Evolutionary conservation across 306 rosid genomes (phyloP).

Genomic region (Argentina anserina): DNA sequence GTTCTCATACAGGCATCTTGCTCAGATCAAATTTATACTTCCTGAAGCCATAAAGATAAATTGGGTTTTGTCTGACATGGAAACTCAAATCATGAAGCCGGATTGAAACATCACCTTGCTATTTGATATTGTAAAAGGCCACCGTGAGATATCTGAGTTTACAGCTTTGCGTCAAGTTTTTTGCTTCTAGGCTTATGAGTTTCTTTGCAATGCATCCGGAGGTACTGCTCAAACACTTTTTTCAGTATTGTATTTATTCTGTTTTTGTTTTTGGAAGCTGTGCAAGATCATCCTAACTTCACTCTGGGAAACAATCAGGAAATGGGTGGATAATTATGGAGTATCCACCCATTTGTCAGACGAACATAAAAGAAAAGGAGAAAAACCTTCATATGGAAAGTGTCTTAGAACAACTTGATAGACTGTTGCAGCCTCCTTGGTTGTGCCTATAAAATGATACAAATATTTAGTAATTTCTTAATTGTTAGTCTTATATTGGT

Average conservation of each 20-base stretch:
- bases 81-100: slow-evolving; percentile 53
- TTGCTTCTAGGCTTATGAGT: slow-evolving; percentile 44
- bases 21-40: slow-evolving; percentile 58
- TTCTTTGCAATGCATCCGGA: slow-evolving; percentile 47
- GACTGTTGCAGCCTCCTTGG: slow-evolving; percentile 8
- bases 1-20: slow-evolving; percentile 50
- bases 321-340: background rate
- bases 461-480: background rate
- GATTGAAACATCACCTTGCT: slow-evolving; percentile 50
- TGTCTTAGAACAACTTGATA: background rate
- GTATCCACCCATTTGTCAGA: background rate
- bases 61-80: slow-evolving; percentile 44
- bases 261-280: background rate
- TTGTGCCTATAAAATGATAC: background rate
- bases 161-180: slow-evolving; percentile 44
- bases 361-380: background rate
- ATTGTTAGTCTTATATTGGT: background rate
- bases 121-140: slow-evolving; percentile 47
- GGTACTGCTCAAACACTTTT: slow-evolving; percentile 32
- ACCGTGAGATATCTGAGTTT: slow-evolving; percentile 30
- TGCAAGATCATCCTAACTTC: background rate
- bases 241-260: background rate
- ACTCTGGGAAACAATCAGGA: background rate
- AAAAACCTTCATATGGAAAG: background rate
- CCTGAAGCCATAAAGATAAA: slow-evolving; percentile 52